A percentile compares a stretch with the other conserved stretches of the same genome.
phyloP scores from a whole-genome alignment of 495 filamentous ascomycete species.

The Penicillium angulare region DNA sequence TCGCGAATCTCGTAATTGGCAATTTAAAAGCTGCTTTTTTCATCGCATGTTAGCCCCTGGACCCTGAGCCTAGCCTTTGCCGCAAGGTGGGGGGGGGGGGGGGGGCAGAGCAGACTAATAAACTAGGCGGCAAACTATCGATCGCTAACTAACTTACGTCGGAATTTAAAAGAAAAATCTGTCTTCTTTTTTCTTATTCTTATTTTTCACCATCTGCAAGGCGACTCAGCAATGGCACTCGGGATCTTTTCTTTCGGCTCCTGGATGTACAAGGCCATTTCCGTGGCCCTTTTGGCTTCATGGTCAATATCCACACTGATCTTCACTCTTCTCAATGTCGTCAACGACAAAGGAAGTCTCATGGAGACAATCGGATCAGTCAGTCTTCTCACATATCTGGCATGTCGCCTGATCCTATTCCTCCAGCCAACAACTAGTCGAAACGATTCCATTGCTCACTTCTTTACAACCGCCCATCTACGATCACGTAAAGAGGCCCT shows the following conservation, averaged over 20 bases:
- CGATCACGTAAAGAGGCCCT: conserved; percentile 10
- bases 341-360: conserved; percentile 9
- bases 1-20: no score
- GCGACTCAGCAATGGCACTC: no score
- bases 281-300: neutral
- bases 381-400: conserved; percentile 22
- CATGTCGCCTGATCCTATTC: conserved; percentile 8
- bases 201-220: no score
- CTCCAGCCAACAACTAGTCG: neutral
- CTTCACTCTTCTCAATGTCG: conserved; percentile 17
- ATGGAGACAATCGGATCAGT: conserved; percentile 14
- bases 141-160: no score
- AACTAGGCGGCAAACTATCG: no score
- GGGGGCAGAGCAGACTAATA: no score
- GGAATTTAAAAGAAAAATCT: no score
- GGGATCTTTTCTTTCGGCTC: neutral
- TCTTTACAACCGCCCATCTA: conserved; percentile 7
- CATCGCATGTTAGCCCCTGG: no score
- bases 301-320: conserved; percentile 18
- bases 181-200: no score
- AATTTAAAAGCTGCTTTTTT: no score
- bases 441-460: conserved; percentile 6
- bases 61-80: no score
- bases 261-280: neutral
- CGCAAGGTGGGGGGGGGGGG: no score